Percentiles rank a stretch among this genome's conserved stretches.
These are phyloP conservation scores for Neolecta irregularis DNA, from an alignment of 1,139 yeast species.

Conservation along the genomic window DNA sequence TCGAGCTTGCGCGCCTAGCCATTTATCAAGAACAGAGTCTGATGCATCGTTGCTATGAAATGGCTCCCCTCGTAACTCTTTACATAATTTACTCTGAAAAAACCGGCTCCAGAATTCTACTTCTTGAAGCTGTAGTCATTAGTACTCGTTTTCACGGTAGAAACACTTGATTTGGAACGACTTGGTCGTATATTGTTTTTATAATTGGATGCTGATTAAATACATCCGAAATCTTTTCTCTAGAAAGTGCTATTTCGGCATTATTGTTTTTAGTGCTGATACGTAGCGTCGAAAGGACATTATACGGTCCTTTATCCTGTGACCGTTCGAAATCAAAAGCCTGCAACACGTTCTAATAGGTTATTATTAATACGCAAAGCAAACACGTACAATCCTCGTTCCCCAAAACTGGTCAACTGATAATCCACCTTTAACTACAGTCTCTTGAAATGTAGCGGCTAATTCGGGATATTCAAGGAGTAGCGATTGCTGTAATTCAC, in stretches of 20 bases:
- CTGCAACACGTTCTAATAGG: constrained; percentile 41
- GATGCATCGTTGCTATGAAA: constrained; percentile 62
- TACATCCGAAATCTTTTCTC: constrained; percentile 79
- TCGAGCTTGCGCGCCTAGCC: constrained; percentile 22
- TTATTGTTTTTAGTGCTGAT: constrained; percentile 51
- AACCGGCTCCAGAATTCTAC: constrained; percentile 97
- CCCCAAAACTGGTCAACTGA: constrained; percentile 82
- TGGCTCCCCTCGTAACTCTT: constrained; percentile 80
- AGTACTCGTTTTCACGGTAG: constrained; percentile 17
- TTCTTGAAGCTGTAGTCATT: constrained; percentile 31
- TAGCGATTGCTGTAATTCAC: constrained; percentile 62
- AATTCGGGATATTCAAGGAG: constrained; percentile 55
- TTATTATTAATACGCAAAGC: background rate
- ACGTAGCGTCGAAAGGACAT: constrained; percentile 80
- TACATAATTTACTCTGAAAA: constrained; percentile 72
- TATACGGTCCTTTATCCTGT: constrained; percentile 85
- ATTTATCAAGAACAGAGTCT: constrained; percentile 72
- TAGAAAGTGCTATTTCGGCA: constrained; percentile 77
- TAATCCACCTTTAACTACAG: constrained; percentile 45
- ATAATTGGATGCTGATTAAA: constrained; percentile 89
- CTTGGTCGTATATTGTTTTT: constrained; percentile 74
- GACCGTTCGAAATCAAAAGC: constrained; percentile 73
- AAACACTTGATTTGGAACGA: constrained; percentile 41
- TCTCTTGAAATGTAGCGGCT: constrained; percentile 66
- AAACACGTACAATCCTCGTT: constrained; percentile 35